A percentile compares a stretch with the other conserved stretches of the same genome.
Conservation (phyloP, 805 yeast species). For the Yarrowia yakushimensis region DNA sequence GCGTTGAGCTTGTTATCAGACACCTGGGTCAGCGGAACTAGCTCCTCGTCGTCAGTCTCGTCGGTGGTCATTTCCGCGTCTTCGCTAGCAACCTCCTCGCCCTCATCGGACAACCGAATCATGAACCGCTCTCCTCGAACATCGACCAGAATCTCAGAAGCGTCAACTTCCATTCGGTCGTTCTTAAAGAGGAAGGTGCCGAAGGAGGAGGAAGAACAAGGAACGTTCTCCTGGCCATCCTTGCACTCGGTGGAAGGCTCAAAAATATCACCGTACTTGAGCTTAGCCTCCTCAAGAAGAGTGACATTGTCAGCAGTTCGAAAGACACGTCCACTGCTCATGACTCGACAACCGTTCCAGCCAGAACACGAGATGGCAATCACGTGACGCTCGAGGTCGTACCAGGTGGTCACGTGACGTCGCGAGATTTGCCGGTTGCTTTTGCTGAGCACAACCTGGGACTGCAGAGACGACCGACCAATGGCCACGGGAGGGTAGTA, state of each 20-base stretch:
- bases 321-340: constrained; percentile 28
- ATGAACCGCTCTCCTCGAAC: constrained; percentile 62
- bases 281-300: constrained; percentile 17
- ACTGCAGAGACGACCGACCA: constrained; percentile 66
- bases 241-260: neutral
- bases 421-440: constrained; percentile 62
- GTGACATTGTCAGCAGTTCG: constrained; percentile 10
- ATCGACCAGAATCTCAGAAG: constrained; percentile 57
- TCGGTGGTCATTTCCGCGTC: constrained; percentile 35
- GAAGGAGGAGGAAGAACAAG: neutral
- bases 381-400: constrained; percentile 39
- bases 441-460: constrained; percentile 48
- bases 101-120: constrained; percentile 47
- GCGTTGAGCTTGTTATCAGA: neutral
- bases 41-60: constrained; percentile 41
- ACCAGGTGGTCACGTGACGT: constrained; percentile 55
- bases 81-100: constrained; percentile 41
- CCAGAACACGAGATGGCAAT: constrained; percentile 70
- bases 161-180: constrained; percentile 17
- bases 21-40: neutral
- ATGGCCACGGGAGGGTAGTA: constrained; percentile 43
- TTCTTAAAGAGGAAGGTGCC: constrained; percentile 19
- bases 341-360: constrained; percentile 70
- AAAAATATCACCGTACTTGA: constrained; percentile 19
- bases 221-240: constrained; percentile 5